phyloP scores from a whole-genome alignment of 331 rosid genomes.

The Malus hybrid region DNA sequence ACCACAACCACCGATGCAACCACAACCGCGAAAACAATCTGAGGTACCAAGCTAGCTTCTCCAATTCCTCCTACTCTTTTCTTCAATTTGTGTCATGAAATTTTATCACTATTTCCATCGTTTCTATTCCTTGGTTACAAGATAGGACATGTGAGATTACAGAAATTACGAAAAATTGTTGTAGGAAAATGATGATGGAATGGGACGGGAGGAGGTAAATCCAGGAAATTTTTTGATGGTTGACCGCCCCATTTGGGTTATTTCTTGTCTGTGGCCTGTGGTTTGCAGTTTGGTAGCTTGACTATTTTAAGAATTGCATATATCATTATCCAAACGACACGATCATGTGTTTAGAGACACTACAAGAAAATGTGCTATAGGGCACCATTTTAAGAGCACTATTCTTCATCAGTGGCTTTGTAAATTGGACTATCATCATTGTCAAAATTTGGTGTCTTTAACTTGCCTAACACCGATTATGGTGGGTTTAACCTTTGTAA shows the following conservation, averaged over 20 bases:
- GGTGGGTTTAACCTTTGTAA: no score
- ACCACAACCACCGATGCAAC: not conserved
- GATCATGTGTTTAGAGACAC: no score
- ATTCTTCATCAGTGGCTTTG: no score
- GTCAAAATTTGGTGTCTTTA: no score
- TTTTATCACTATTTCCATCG: not conserved
- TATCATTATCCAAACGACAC: no score
- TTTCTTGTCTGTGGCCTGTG: slow-evolving; percentile 14
- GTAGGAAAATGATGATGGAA: not conserved
- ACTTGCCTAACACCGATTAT: no score
- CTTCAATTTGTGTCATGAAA: not conserved
- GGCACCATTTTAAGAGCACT: no score
- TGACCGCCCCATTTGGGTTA: slow-evolving; percentile 38
- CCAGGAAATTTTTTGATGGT: slow-evolving; percentile 24
- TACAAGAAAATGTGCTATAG: no score
- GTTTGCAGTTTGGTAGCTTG: not conserved
- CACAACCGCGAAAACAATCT: not conserved
- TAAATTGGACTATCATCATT: no score
- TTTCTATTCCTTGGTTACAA: not conserved
- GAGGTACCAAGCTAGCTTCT: not conserved
- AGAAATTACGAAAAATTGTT: not conserved
- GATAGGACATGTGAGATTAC: no score
- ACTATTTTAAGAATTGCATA: not conserved
- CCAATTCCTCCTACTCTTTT: not conserved
- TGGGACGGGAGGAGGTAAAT: slow-evolving; percentile 1